Conservation (phyloP, 345 rosid species). For the Erysimum cheiranthoides region DNA sequence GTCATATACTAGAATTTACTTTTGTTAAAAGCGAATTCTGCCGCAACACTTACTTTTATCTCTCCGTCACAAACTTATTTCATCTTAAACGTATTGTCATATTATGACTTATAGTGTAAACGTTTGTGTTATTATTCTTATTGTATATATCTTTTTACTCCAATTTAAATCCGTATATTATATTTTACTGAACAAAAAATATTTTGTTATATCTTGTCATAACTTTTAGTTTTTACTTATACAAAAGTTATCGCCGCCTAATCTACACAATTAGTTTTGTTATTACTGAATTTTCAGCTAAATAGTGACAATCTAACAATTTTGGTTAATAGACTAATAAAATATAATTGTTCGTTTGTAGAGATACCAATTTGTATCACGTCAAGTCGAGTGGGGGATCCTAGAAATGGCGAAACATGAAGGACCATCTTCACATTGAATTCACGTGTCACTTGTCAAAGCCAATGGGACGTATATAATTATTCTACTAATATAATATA, state of each 20-base stretch:
- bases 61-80: too few relatives aligned
- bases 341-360: background rate
- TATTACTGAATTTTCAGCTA: background rate
- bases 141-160: too few relatives aligned
- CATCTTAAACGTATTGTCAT: too few relatives aligned
- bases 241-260: background rate
- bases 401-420: conserved; percentile 32
- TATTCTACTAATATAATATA: conserved; percentile 37
- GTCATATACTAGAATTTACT: too few relatives aligned
- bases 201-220: too few relatives aligned
- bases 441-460: conserved; percentile 52
- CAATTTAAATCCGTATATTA: too few relatives aligned
- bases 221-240: too few relatives aligned
- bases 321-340: background rate
- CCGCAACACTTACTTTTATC: too few relatives aligned
- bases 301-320: conserved; percentile 1
- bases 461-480: conserved; percentile 33
- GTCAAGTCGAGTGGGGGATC: conserved; percentile 26
- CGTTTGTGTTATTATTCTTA: too few relatives aligned
- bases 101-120: too few relatives aligned
- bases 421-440: conserved; percentile 46
- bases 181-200: too few relatives aligned
- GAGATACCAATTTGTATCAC: conserved; percentile 4
- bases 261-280: background rate
- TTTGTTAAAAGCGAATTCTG: too few relatives aligned